Evolutionary conservation across 2,329 filamentous ascomycete genomes (phyloP).

Genomic region (Epichloe coenophiala): DNA sequence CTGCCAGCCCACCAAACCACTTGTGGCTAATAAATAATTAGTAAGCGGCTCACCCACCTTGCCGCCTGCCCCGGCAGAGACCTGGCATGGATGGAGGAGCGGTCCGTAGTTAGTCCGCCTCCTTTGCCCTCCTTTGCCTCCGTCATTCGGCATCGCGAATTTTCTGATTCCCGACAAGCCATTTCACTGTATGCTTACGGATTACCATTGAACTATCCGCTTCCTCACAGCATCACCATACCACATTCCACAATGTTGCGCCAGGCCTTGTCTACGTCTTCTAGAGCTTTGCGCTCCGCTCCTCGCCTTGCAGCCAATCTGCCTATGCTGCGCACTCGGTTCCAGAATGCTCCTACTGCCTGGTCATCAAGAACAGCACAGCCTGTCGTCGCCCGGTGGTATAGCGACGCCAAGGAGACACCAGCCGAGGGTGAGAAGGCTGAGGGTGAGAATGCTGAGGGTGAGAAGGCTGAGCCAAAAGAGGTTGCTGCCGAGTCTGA

Average conservation of each 20-base stretch:
- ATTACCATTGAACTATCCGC: constrained; percentile 6
- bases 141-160: constrained; percentile 13
- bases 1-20: neutral
- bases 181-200: neutral
- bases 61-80: too few relatives aligned
- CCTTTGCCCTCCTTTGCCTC: constrained; percentile 3
- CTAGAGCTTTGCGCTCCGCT: constrained; percentile 29
- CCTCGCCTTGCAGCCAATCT: constrained; percentile 22
- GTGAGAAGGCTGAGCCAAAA: constrained; percentile 15
- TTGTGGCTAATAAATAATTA: neutral
- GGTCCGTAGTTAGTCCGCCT: constrained; percentile 19
- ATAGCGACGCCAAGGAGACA: constrained; percentile 32
- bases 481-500: constrained; percentile 18
- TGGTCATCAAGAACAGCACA: constrained; percentile 23
- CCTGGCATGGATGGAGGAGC: constrained; percentile 1
- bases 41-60: too few relatives aligned
- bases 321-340: constrained; percentile 24
- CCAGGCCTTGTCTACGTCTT: constrained; percentile 29
- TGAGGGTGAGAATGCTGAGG: constrained; percentile 16
- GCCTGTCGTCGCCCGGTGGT: constrained; percentile 29
- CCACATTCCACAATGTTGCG: constrained; percentile 27
- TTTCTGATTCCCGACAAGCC: constrained; percentile 11
- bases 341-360: constrained; percentile 22
- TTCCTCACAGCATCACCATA: constrained; percentile 4
- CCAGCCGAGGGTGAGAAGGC: constrained; percentile 13